Evolutionary conservation across 2,329 filamentous ascomycete genomes (phyloP).

Genomic region (Botrytis cinerea): DNA sequence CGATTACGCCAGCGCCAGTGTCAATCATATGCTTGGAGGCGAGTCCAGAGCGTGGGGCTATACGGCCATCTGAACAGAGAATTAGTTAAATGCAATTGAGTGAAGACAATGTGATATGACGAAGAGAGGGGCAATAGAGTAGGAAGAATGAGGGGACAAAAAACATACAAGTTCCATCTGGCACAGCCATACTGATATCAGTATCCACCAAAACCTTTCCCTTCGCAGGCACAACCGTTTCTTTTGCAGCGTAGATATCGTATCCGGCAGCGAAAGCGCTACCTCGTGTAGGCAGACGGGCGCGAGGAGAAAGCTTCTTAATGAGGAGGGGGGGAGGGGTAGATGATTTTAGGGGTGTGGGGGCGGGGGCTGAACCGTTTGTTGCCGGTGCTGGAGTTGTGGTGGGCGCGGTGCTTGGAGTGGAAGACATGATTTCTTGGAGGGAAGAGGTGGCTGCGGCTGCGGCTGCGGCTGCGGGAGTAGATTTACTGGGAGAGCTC

Average conservation of each 20-base stretch:
- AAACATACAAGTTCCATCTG: conserved; percentile 79
- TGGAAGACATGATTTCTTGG: conserved; percentile 24
- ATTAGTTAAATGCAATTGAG: neutral
- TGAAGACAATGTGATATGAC: neutral
- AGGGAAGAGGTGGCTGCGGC: neutral
- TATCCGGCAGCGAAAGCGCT: conserved; percentile 91
- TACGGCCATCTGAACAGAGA: conserved; percentile 71
- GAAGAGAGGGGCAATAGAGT: neutral
- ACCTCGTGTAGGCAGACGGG: conserved; percentile 82
- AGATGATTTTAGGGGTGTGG: conserved; percentile 29
- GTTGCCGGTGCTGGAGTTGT: neutral
- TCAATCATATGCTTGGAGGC: conserved; percentile 95
- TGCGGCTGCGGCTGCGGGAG: neutral
- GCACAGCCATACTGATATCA: conserved; percentile 87
- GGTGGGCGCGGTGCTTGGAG: conserved; percentile 9
- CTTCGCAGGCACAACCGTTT: conserved; percentile 73
- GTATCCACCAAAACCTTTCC: conserved; percentile 89
- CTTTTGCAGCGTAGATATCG: conserved; percentile 81
- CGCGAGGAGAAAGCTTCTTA: conserved; percentile 82
- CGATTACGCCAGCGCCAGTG: conserved; percentile 93
- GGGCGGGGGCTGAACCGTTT: conserved; percentile 18
- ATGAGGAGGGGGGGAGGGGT: conserved; percentile 49
- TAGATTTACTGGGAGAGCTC: neutral
- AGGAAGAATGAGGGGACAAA: neutral
- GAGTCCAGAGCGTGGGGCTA: conserved; percentile 88